Percentiles rank a stretch among this genome's conserved stretches.
Evolutionary conservation across 1,284 basidiomycete genomes (phyloP).

Genomic region (Malassezia sp.): DNA sequence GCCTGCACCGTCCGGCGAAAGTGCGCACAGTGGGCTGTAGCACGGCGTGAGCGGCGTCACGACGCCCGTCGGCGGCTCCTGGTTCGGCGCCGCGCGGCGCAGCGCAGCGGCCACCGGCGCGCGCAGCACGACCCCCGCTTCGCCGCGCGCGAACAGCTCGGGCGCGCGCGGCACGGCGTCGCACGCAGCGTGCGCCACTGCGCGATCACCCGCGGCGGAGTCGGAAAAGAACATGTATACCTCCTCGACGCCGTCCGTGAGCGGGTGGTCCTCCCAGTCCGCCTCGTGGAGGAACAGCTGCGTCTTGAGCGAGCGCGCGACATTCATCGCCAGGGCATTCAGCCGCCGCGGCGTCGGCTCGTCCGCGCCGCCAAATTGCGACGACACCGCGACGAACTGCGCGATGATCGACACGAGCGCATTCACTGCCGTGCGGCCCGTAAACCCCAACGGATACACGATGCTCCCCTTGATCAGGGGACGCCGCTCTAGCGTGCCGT

Average conservation of each 20-base stretch:
- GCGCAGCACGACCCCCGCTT: not conserved
- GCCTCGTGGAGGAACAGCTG: slow-evolving; percentile 95
- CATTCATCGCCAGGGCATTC: slow-evolving; percentile 58
- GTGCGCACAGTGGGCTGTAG: slow-evolving; percentile 87
- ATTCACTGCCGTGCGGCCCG: slow-evolving; percentile 36
- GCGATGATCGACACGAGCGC: slow-evolving; percentile 28
- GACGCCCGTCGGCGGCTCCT: slow-evolving; percentile 75
- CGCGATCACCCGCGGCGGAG: slow-evolving; percentile 18
- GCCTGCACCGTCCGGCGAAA: slow-evolving; percentile 4
- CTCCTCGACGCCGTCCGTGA: slow-evolving; percentile 83
- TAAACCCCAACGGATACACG: slow-evolving; percentile 41
- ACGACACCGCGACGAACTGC: slow-evolving; percentile 16
- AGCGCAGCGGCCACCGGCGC: slow-evolving; percentile 10
- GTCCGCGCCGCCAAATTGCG: slow-evolving; percentile 6
- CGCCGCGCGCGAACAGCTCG: slow-evolving; percentile 4
- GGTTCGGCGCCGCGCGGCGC: slow-evolving; percentile 51
- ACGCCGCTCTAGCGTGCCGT: slow-evolving; percentile 70
- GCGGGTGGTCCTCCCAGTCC: slow-evolving; percentile 73
- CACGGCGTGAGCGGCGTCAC: slow-evolving; percentile 94
- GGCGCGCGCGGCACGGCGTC: slow-evolving; percentile 17
- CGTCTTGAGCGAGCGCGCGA: slow-evolving; percentile 76
- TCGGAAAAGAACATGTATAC: slow-evolving; percentile 94
- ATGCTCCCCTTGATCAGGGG: slow-evolving; percentile 57
- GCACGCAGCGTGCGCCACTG: slow-evolving; percentile 21
- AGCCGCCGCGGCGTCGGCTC: no score